A percentile compares a stretch with the other conserved stretches of the same genome.
These are phyloP conservation scores for Cercophora scortea DNA, from an alignment of 495 filamentous ascomycete species.

Conservation along the genomic window DNA sequence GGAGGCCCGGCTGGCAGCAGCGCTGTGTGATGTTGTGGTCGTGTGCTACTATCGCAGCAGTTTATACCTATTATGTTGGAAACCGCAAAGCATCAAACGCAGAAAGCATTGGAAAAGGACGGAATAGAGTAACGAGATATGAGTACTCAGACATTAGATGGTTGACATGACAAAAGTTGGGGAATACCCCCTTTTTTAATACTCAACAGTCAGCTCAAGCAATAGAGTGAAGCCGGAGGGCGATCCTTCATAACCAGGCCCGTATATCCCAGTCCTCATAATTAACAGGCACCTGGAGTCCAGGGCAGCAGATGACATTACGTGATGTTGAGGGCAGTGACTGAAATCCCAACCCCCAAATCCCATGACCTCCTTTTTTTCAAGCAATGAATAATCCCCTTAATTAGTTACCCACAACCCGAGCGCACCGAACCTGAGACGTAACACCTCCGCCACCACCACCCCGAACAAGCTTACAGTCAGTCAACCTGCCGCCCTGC, in stretches of 20 bases:
- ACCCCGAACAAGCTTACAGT: constrained; percentile 2
- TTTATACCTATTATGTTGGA: too few relatives aligned
- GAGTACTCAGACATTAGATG: not conserved
- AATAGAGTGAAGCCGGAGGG: not conserved
- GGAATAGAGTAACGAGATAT: not conserved
- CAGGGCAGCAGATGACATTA: too few relatives aligned
- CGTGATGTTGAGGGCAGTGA: too few relatives aligned
- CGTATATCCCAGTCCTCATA: not conserved
- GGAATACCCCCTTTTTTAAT: not conserved
- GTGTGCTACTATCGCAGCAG: not conserved
- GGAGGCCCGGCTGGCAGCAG: constrained; percentile 5
- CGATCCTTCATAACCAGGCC: not conserved
- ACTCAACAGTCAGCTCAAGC: not conserved
- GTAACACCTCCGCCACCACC: constrained; percentile 4
- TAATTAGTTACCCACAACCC: not conserved
- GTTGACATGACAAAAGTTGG: not conserved
- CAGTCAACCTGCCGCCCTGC: constrained; percentile 21
- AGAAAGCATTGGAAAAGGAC: too few relatives aligned
- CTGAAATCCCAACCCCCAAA: too few relatives aligned
- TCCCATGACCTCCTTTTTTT: not conserved
- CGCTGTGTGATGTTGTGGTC: constrained; percentile 8
- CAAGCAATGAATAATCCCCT: not conserved
- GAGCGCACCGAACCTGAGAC: not conserved
- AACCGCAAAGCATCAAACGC: too few relatives aligned
- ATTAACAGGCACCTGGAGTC: too few relatives aligned